A percentile compares a stretch with the other conserved stretches of the same genome.
Evolutionary conservation across 2,329 filamentous ascomycete genomes (phyloP).

Genomic region (Talaromyces sp.): DNA sequence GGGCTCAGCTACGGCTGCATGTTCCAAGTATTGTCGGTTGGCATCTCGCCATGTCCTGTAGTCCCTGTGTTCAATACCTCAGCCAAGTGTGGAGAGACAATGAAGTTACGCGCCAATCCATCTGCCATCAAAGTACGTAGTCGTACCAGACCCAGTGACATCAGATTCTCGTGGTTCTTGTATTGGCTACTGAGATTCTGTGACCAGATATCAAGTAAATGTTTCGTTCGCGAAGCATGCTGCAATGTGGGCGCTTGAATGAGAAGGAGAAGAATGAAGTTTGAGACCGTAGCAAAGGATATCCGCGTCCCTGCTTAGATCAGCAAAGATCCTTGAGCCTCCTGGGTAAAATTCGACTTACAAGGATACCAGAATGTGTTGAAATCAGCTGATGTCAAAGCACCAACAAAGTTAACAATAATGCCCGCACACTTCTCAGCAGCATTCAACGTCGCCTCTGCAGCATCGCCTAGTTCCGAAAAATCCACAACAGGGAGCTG

Average conservation of each 20-base stretch:
- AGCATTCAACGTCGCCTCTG: constrained; percentile 15
- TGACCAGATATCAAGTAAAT: constrained; percentile 10
- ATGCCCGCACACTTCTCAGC: constrained; percentile 16
- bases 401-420: constrained; percentile 15
- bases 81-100: constrained; percentile 7
- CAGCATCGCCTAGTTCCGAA: constrained; percentile 13
- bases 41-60: background rate
- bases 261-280: constrained; percentile 10
- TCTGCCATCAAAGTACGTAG: constrained; percentile 3
- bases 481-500: constrained; percentile 10
- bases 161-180: background rate
- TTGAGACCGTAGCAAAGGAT: constrained; percentile 14
- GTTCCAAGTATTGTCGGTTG: background rate
- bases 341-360: background rate
- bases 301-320: constrained; percentile 10
- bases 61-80: background rate
- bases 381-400: constrained; percentile 7
- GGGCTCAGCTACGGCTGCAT: background rate
- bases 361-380: constrained; percentile 15
- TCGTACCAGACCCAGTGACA: constrained; percentile 9
- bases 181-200: constrained; percentile 11
- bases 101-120: constrained; percentile 11
- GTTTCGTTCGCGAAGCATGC: constrained; percentile 12
- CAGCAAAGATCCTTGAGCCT: background rate
- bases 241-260: constrained; percentile 11